Evolutionary conservation across 1,284 basidiomycete species (phyloP).

Genomic region (Volvariella volvacea): DNA sequence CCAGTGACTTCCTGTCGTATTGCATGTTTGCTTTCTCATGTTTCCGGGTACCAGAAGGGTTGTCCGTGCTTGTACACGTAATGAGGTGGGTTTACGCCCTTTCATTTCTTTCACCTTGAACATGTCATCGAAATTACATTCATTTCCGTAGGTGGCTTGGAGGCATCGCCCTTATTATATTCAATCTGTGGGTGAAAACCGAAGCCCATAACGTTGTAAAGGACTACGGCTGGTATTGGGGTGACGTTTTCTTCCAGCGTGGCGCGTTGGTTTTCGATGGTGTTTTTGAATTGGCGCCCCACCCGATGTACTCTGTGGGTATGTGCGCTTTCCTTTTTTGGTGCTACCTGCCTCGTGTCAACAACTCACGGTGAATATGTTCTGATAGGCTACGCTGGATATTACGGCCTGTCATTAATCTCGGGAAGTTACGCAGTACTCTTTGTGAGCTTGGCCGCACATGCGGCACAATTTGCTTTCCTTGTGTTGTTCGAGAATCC

Average conservation of each 20-base stretch:
- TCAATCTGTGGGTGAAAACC: constrained; percentile 98
- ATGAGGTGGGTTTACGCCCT: constrained; percentile 50
- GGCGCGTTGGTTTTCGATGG: constrained; percentile 94
- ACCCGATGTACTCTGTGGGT: constrained; percentile 94
- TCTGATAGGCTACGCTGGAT: constrained; percentile 78
- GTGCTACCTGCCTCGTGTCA: background rate
- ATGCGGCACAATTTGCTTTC: constrained; percentile 95
- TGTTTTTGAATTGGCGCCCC: constrained; percentile 89
- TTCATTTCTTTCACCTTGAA: background rate
- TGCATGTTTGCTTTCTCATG: constrained; percentile 93
- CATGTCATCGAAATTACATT: background rate
- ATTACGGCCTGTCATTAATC: constrained; percentile 92
- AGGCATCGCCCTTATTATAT: constrained; percentile 81
- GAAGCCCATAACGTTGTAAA: constrained; percentile 97
- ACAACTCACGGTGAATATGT: constrained; percentile 5
- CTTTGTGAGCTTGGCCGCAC: constrained; percentile 88
- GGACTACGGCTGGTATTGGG: constrained; percentile 96
- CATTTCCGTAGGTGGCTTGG: constrained; percentile 66
- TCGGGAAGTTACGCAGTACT: constrained; percentile 87
- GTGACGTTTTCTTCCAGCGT: constrained; percentile 94
- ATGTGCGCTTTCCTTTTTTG: constrained; percentile 20
- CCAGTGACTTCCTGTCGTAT: constrained; percentile 91
- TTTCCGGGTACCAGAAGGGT: constrained; percentile 75
- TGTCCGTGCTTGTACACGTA: constrained; percentile 70
- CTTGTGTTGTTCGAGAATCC: constrained; percentile 97